phyloP scores from a whole-genome alignment of 2,329 filamentous ascomycete genomes.

The Colletotrichum eremochloae region DNA sequence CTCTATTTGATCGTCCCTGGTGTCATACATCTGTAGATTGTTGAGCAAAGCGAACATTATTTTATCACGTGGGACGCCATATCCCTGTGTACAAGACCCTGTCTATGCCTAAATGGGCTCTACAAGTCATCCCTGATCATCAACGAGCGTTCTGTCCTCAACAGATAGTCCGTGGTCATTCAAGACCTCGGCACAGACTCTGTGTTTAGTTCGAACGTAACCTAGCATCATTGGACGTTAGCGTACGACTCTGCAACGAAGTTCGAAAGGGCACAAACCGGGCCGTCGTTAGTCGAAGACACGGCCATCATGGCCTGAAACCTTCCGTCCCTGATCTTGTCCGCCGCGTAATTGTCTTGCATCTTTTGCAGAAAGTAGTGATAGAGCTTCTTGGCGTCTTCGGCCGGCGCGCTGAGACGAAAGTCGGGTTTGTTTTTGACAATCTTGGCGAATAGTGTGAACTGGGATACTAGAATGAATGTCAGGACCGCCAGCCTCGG shows the following conservation, averaged over 20 bases:
- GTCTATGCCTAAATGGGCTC: no score
- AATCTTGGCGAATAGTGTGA: constrained; percentile 92
- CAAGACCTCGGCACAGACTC: constrained; percentile 2
- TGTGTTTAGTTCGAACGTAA: constrained; percentile 42
- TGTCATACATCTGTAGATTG: neutral
- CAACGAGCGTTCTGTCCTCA: neutral
- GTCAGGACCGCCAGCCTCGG: constrained; percentile 5
- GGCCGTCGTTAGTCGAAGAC: constrained; percentile 87
- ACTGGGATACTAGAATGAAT: constrained; percentile 84
- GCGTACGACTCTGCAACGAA: neutral
- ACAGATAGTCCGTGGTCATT: neutral
- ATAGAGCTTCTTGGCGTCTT: constrained; percentile 85
- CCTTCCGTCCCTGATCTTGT: constrained; percentile 91
- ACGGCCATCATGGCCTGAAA: constrained; percentile 99
- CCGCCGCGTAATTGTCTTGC: constrained; percentile 76
- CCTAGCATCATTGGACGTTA: constrained; percentile 27
- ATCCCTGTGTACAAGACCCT: neutral
- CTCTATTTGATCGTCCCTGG: neutral
- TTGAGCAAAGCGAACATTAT: neutral
- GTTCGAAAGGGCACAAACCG: constrained; percentile 57
- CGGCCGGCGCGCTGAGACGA: constrained; percentile 84
- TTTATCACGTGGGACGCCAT: neutral
- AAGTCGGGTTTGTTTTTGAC: constrained; percentile 98
- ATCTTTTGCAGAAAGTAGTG: constrained; percentile 86
- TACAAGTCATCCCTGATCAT: neutral